Evolutionary conservation across 73 alveolate genomes (phyloP), one percentile per base, ranked within the genome.

Genomic region (Tetrahymena borealis): DNA sequence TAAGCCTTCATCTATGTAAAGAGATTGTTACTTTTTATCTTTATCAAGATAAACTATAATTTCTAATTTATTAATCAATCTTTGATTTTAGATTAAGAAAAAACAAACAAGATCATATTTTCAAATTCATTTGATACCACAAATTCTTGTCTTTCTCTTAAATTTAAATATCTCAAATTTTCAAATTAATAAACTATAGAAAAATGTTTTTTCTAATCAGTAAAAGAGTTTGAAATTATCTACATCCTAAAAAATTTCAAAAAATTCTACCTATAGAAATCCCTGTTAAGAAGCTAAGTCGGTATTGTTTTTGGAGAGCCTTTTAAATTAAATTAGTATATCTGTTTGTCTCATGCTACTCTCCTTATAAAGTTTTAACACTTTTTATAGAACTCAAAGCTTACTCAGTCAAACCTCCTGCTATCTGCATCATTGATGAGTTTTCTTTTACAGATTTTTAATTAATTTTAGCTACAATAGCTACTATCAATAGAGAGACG

Each of bases 391-490:
- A 97, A 90, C 94, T 85, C 18, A 97, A 93, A 13, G 98, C 97
- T 96, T 97, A 94, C 91, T 97, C 99, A n/a, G 99, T 99, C 11
- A 91, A 78, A 78, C 91, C 98, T 94, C 90, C 98, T 91, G 94
- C 98, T 6, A 15, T 35, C 31, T 60, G 85, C 85, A 60, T 60
- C 9, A 60, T 60, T 0, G 3, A 60, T 1, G 85, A 18, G 35
- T 60, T 60, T 60, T 60, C 85, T 60, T 8, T 1, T 32, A 60
- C 35, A 15, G 85, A 60, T 35, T 60, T 60, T 13, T 60, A 35
- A 60, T 32, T 60, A 35, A 60, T 13, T 18, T 60, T 60, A 7
- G 85, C 10, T 10, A 15, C 13, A 4, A 35, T 60, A n/a, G 5
- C 28, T 24, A 60, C 10, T 60, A 60, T 35, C 15, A 60, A 6